These are phyloP conservation scores for Thoreauomyces humboldtii DNA, from an alignment of 192 early-diverging fungal species.

Conservation along the genomic window DNA sequence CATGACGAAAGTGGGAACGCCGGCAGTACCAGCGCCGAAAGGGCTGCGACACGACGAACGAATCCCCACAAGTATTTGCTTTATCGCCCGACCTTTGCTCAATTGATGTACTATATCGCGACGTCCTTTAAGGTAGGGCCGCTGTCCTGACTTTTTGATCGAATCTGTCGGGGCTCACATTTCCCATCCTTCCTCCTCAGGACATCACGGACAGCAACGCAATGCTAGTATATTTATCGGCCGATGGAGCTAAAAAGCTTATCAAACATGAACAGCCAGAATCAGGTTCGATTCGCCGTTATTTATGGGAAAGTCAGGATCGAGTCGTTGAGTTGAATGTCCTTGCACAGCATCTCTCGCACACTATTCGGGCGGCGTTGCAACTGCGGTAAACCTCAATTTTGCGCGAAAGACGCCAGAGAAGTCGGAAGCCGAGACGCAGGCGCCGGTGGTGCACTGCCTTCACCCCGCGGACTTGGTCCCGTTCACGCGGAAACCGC, in stretches of 20 bases:
- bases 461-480: constrained; percentile 88
- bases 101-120: constrained; percentile 86
- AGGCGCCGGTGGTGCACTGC: constrained; percentile 63
- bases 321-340: too few relatives aligned
- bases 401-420: constrained; percentile 58
- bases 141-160: not conserved
- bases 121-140: constrained; percentile 89
- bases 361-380: constrained; percentile 70
- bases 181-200: constrained; percentile 27
- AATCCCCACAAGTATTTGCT: constrained; percentile 94
- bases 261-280: constrained; percentile 38
- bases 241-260: constrained; percentile 67
- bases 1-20: constrained; percentile 45
- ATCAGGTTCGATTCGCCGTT: constrained; percentile 28
- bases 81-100: constrained; percentile 86
- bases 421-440: constrained; percentile 48
- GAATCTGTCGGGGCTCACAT: not conserved
- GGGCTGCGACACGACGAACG: constrained; percentile 39
- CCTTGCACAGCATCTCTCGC: constrained; percentile 6
- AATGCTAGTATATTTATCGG: constrained; percentile 86
- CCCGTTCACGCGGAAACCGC: constrained; percentile 91
- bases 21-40: constrained; percentile 24
- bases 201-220: constrained; percentile 86
- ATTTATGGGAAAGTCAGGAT: too few relatives aligned
- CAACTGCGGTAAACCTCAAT: constrained; percentile 56